Percentiles rank a stretch among this genome's conserved stretches.
These are phyloP conservation scores for Oryza coarctata DNA, from an alignment of 176 grass and related monocot species.

Conservation along the genomic window DNA sequence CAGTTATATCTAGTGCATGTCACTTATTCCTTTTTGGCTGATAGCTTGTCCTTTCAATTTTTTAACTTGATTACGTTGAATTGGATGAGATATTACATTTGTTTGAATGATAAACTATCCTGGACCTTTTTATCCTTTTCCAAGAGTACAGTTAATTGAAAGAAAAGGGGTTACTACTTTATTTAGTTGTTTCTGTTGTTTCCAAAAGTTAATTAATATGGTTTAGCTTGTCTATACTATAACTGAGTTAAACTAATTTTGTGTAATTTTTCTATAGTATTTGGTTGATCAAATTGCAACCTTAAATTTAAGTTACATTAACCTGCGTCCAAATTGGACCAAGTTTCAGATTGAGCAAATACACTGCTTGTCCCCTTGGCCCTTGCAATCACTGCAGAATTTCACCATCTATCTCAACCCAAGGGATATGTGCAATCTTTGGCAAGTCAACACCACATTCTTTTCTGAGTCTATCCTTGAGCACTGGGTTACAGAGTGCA, in stretches of 20 bases:
- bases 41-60: background rate
- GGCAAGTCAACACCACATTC: slow-evolving; percentile 29
- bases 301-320: background rate
- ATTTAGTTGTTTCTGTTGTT: background rate
- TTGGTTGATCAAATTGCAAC: background rate
- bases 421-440: slow-evolving; percentile 41
- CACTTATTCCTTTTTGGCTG: background rate
- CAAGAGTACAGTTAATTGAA: background rate
- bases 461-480: slow-evolving; percentile 45
- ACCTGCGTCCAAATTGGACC: background rate
- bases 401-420: slow-evolving; percentile 45
- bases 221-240: background rate
- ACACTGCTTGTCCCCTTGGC: background rate
- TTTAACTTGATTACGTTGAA: slow-evolving; percentile 1
- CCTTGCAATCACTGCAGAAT: slow-evolving; percentile 16
- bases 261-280: background rate
- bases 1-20: too few relatives aligned
- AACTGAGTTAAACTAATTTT: background rate
- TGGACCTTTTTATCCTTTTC: background rate
- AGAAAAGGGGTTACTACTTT: background rate
- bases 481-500: slow-evolving; percentile 39
- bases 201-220: background rate
- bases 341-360: background rate
- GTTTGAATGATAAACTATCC: background rate
- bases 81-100: background rate